Evolutionary conservation across 495 filamentous ascomycete species (phyloP).

Genomic region (Lasiosphaeris hirsuta): DNA sequence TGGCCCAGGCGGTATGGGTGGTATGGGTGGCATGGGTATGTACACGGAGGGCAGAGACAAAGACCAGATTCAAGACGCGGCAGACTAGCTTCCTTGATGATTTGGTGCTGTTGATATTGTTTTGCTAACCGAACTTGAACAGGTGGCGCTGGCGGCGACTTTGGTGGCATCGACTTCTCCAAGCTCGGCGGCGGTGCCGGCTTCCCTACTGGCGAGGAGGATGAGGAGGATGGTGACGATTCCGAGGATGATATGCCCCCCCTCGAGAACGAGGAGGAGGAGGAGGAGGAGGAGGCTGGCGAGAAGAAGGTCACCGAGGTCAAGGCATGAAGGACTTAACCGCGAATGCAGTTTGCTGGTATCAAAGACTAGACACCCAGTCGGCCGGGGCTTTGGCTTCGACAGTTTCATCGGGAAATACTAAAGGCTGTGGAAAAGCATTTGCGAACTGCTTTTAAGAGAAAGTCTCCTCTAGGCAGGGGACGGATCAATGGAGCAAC

Average conservation of each 20-base stretch:
- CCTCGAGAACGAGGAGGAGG: slow-evolving; percentile 43
- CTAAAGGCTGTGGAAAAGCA: neutral
- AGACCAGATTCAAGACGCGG: slow-evolving; percentile 9
- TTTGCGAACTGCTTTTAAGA: neutral
- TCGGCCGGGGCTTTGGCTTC: neutral
- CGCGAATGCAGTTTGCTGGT: neutral
- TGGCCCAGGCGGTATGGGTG: slow-evolving; percentile 3
- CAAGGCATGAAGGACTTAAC: slow-evolving; percentile 4
- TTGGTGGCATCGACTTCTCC: slow-evolving; percentile 81
- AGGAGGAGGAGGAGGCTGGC: slow-evolving; percentile 44
- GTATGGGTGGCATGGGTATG: slow-evolving; percentile 42
- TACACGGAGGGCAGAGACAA: slow-evolving; percentile 15
- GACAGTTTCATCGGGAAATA: no score
- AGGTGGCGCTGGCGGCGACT: slow-evolving; percentile 48
- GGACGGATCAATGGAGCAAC: neutral
- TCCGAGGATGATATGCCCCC: slow-evolving; percentile 42
- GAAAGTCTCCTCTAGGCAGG: neutral
- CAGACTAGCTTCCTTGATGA: neutral
- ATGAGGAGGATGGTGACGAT: slow-evolving; percentile 61
- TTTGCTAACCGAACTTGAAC: slow-evolving; percentile 9
- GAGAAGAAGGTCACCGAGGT: no score
- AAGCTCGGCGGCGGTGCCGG: slow-evolving; percentile 71
- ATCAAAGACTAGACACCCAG: no score
- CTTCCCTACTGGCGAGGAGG: slow-evolving; percentile 50
- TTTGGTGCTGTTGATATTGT: neutral